A percentile compares a stretch with the other conserved stretches of the same genome.
These are phyloP conservation scores for Plasmodium knowlesi DNA, from an alignment of 169 alveolate genomes.

Conservation along the genomic window DNA sequence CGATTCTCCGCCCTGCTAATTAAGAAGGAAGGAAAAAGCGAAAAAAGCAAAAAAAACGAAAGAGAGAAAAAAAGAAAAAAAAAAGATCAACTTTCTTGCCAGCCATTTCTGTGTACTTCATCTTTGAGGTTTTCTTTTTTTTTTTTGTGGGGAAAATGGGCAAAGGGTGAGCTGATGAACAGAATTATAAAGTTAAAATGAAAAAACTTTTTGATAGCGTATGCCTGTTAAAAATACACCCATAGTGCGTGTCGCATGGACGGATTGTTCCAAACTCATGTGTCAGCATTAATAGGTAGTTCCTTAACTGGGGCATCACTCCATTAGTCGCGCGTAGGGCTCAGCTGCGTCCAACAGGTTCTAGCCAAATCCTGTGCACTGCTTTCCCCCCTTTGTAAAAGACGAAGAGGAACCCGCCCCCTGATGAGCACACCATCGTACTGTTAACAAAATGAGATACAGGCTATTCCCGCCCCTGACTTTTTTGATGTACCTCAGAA, in stretches of 20 bases:
- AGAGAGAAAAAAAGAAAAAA: not conserved
- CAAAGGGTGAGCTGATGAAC: not conserved
- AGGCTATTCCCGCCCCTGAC: slow-evolving; percentile 67
- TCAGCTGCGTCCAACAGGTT: not conserved
- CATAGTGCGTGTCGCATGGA: not conserved
- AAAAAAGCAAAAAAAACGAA: too few relatives aligned
- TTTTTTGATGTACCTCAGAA: slow-evolving; percentile 39
- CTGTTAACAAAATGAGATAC: slow-evolving; percentile 40
- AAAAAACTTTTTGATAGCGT: not conserved
- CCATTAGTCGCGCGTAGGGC: not conserved
- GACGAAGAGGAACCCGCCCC: not conserved
- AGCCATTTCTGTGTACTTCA: not conserved
- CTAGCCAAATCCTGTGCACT: not conserved
- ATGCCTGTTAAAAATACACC: not conserved
- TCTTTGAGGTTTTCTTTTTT: not conserved
- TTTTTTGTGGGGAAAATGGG: not conserved
- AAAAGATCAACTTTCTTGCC: not conserved
- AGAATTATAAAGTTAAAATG: not conserved
- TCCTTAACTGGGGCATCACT: not conserved
- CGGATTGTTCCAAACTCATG: not conserved
- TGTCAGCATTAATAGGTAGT: not conserved
- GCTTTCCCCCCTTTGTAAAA: not conserved
- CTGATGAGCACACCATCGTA: not conserved
- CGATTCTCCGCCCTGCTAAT: not conserved
- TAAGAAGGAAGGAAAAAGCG: not conserved